Base-by-base conservation (phyloP, 768 basidiomycete species). In the Guyanaporus albipodus region DNA sequence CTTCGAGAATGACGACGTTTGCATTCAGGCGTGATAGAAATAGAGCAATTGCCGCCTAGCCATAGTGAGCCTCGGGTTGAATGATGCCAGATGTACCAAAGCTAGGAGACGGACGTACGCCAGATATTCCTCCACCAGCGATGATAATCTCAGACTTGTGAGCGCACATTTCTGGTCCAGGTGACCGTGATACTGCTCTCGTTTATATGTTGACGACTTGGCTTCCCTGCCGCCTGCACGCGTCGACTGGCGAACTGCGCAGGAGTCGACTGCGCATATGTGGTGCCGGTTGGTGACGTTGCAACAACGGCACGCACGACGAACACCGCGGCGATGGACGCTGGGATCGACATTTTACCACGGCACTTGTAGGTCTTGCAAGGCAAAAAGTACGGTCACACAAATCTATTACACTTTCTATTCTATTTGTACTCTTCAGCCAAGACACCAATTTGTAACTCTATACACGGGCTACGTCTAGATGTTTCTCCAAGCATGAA, bases 401-500 rank as follows among this genome's bases (percentile, higher is more conserved):
- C n/a, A 28, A 38, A n/a, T 29, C 40, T 37, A 42, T n/a, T 28
- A 19, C 17, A 5, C 32, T 24, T 26, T 14, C 9, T 11, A 17
- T 18, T 15, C 15, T 17, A 19, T 27, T 8, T 8, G 18, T 12
- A 15, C 22, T 14, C 11, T 23, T 17, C n/a, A 22, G 8, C 14
- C 23, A 3, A 36, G 35, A 33, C 15, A 9, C 0, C 26, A 24
- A 9, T 22, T 22, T 4, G 17, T 22, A 14, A 17, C 36, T 6
- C 33, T 43, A 54, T 44, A 18, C 46, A 39, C 17, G 42, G 7
- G 9, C 19, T 12, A 11, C 12, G 12, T 47, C 26, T 36, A 53
- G 43, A 41, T 85, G 78, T 58, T 75, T 67, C 31, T 72, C 68
- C 46, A 90, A 64, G 60, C 88, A 91, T 21, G 73, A 60, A 47